These are phyloP conservation scores for Ogataea salicorniae DNA, from an alignment of 805 yeast genomes.

Conservation along the genomic window DNA sequence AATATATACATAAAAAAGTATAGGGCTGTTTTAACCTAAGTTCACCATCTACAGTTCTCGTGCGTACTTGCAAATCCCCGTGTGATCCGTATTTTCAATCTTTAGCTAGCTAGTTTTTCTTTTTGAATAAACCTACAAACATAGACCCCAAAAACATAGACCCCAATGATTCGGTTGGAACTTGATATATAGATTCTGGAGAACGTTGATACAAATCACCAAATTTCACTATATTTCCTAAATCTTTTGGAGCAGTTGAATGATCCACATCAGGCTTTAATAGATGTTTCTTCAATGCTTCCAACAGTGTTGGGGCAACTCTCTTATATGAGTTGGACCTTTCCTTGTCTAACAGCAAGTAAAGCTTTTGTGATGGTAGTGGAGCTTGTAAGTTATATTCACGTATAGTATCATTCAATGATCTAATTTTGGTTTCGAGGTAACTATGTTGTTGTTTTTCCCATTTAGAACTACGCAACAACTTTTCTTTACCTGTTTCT, in stretches of 20 bases:
- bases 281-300: constrained; percentile 19
- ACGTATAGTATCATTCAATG: constrained; percentile 45
- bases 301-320: constrained; percentile 25
- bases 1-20: too few relatives aligned
- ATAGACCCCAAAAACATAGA: constrained; percentile 26
- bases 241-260: background rate
- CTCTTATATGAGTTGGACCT: constrained; percentile 33
- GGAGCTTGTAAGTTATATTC: constrained; percentile 66
- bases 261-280: constrained; percentile 4
- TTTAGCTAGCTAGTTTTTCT: background rate
- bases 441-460: constrained; percentile 27
- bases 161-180: constrained; percentile 27
- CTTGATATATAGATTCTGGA: constrained; percentile 20
- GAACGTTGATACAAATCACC: constrained; percentile 19
- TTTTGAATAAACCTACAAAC: constrained; percentile 22
- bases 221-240: constrained; percentile 4
- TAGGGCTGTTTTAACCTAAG: too few relatives aligned
- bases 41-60: too few relatives aligned
- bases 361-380: constrained; percentile 50
- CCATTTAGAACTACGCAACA: constrained; percentile 33
- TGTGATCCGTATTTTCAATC: background rate
- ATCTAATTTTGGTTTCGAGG: constrained; percentile 31
- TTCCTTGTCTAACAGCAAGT: constrained; percentile 42
- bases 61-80: background rate
- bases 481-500: constrained; percentile 5